phyloP scores from a whole-genome alignment of 176 grass and related monocot species.

The Miscanthus lutarioriparius region DNA sequence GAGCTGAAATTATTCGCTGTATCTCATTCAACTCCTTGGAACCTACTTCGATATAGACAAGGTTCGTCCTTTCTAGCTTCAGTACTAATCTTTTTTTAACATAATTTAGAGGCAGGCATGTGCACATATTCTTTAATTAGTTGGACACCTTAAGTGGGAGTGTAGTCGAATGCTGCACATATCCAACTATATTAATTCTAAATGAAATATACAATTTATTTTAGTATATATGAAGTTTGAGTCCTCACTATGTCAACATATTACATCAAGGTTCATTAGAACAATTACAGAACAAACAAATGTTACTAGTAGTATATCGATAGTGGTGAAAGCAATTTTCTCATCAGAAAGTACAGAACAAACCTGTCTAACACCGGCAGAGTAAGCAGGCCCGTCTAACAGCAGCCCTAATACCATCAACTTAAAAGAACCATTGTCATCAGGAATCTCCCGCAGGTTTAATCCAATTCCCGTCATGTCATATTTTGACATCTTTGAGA shows the following conservation, averaged over 20 bases:
- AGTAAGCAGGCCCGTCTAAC: conserved; percentile 89
- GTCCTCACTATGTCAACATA: background rate
- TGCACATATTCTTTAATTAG: background rate
- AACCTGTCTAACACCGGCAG: conserved; percentile 81
- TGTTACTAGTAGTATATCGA: background rate
- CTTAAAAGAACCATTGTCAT: conserved; percentile 61
- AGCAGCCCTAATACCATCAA: conserved; percentile 92
- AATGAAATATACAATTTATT: background rate
- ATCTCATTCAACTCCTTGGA: background rate
- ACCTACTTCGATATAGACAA: background rate
- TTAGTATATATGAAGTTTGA: conserved; percentile 19
- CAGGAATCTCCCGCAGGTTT: conserved; percentile 85
- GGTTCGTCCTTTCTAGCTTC: background rate
- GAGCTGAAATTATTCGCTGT: background rate
- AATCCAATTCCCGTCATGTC: conserved; percentile 88
- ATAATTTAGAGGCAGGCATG: conserved; percentile 11
- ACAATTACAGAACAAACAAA: conserved; percentile 16
- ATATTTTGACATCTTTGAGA: conserved; percentile 97
- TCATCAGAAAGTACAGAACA: background rate
- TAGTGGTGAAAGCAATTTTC: background rate
- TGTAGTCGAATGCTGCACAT: background rate
- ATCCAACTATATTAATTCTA: background rate
- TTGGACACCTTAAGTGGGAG: conserved; percentile 9
- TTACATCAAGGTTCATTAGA: background rate
- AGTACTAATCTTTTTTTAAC: conserved; percentile 2